Conservation (phyloP, 345 rosid genomes). For the Rhodamnia argentea region DNA sequence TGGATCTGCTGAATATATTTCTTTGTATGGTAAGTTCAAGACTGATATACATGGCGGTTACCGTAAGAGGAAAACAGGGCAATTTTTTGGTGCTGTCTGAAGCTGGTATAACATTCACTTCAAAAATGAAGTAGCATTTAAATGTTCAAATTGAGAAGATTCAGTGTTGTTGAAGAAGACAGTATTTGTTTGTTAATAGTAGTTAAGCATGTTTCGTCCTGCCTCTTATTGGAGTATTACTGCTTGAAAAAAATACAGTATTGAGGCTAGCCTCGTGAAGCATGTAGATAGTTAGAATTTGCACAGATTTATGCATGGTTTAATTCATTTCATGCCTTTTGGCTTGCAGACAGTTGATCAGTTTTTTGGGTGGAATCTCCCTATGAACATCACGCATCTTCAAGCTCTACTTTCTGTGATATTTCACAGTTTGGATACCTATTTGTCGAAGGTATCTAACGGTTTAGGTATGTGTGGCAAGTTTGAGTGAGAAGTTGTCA, state of each 20-base stretch:
- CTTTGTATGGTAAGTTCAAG: background rate
- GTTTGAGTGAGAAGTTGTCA: background rate
- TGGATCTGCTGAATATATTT: background rate
- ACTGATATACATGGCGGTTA: background rate
- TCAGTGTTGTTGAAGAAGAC: background rate
- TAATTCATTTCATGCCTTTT: slow-evolving; percentile 2
- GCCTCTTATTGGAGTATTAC: background rate
- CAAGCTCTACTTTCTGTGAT: slow-evolving; percentile 88
- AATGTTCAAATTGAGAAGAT: background rate
- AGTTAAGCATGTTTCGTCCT: background rate
- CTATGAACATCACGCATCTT: slow-evolving; percentile 80
- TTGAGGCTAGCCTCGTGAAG: background rate
- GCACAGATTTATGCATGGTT: background rate
- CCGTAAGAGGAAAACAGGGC: background rate
- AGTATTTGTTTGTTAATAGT: background rate
- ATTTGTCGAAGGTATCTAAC: slow-evolving; percentile 50
- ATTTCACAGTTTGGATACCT: slow-evolving; percentile 81
- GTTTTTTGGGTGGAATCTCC: slow-evolving; percentile 77
- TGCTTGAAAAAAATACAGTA: background rate
- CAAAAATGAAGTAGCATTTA: background rate
- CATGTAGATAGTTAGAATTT: background rate
- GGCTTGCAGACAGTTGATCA: slow-evolving; percentile 86
- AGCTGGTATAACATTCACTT: background rate
- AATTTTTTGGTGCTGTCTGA: background rate
- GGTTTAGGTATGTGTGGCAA: slow-evolving; percentile 54